Base-by-base conservation (phyloP, 2,329 filamentous ascomycete species). In the Plectosphaerella plurivora region DNA sequence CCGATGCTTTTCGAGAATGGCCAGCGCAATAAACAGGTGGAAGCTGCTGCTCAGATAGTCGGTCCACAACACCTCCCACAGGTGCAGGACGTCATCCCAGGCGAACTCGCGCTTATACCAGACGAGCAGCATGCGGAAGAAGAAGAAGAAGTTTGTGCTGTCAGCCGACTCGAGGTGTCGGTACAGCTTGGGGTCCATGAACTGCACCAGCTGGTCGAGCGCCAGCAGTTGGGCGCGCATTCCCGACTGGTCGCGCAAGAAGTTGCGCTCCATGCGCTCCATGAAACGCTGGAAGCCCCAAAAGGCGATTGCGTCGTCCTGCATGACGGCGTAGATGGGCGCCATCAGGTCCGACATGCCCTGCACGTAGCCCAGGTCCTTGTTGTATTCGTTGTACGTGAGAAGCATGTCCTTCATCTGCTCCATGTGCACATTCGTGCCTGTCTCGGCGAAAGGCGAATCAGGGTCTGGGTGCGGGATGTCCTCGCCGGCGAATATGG, bases 371-470 rank as follows among this genome's bases (percentile, higher is more conserved):
- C 95, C 94, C 3, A 99, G 81, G 53, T 94, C 90, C 54, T 86
- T 89, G 73, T 99, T 99, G 72, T 95, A 95, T 72, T 99, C 94
- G 67, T 99, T 97, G 70, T 99, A 99, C 0, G 94, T 97, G 16
- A 99, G 79, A 1, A 99, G 85, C 89, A 99, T 96, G 67, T 99
- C 94, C 73, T 99, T 99, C 83, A 99, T 89, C 73, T 99, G 94
- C 71, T 99, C 94, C 57, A 99, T 81, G 69, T 99, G 94, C 6
- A 97, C 92, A 63, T 99, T 99, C 46, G 94, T 99, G 57, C 94
- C 94, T 4, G 86, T 83, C 45, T 92, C 89, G 12, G 93, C 90
- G 68, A 97, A 99, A 0, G 94, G 93, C 0, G 93, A 97, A 56
- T 93, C 89, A 0, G 94, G 94, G 63, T 99, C 94, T 0, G 94